Conservation (phyloP, 371 early-diverging fungal genomes). For the Batrachochytrium dendrobatidis region DNA sequence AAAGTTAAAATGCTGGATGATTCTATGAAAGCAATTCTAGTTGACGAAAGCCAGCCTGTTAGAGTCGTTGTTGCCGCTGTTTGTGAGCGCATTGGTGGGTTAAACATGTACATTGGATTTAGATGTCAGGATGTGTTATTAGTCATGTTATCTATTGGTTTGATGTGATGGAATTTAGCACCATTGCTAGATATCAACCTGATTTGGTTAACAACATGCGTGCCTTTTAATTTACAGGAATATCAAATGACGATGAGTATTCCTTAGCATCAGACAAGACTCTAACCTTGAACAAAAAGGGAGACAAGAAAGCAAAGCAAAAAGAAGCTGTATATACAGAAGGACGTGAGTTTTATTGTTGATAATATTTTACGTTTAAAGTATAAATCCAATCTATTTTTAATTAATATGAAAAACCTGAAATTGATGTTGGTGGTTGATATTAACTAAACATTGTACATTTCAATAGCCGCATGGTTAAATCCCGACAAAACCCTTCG, state of each 20-base stretch:
- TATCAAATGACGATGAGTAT: constrained; percentile 4
- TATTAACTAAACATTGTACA: constrained; percentile 10
- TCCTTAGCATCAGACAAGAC: neutral
- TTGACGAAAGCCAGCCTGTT: constrained; percentile 43
- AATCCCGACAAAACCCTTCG: constrained; percentile 43
- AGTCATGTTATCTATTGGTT: neutral
- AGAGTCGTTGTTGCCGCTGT: constrained; percentile 31
- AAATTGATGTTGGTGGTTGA: neutral
- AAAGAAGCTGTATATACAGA: constrained; percentile 14
- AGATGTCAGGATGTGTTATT: neutral
- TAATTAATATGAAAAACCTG: neutral
- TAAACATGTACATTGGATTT: neutral
- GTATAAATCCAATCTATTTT: neutral
- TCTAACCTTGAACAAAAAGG: neutral
- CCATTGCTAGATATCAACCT: neutral
- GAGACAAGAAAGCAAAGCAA: neutral
- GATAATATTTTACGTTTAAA: too few relatives aligned
- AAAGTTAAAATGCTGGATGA: constrained; percentile 44
- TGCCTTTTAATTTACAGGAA: neutral
- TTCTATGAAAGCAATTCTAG: constrained; percentile 41
- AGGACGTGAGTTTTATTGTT: constrained; percentile 10
- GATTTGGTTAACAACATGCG: neutral
- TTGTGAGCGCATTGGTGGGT: constrained; percentile 45
- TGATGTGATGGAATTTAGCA: neutral
- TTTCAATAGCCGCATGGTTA: constrained; percentile 44